Evolutionary conservation across 805 yeast genomes (phyloP), one percentile per base, ranked within the genome.

Genomic region (Danielia oregonensis): DNA sequence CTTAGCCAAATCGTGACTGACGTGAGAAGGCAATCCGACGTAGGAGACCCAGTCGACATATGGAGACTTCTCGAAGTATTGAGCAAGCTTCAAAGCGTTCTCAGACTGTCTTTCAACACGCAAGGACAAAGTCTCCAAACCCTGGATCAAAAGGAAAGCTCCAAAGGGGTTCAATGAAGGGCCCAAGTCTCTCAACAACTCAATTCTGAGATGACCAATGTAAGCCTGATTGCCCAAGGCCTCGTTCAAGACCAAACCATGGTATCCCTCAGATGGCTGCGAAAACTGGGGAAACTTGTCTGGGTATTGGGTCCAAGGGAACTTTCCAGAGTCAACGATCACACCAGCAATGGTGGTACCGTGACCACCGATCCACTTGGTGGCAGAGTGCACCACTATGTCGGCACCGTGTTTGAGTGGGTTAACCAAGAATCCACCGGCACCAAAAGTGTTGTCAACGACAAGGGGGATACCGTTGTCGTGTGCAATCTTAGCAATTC

Each of bases 281-380:
- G 88, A 81, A 59, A 88, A 84, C 62, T 88, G 96, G 36, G 97
- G 97, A 72, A 75, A 93, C 61, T 82, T 85, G 54, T 83, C 79
- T 29, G 93, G 91, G 64, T 85, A 76, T 44, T 86, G 76, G 38
- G 74, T 69, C 89, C 95, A 91, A 53, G 91, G 94, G 73, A 91
- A 91, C 32, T 84, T 89, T 48, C 97, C 96, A 24, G 88, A 78
- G 59, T 91, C 96, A 30, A 91, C 73, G 46, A 91, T 72, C 34
- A 82, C 85, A 71, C 97, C 97, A 35, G 84, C 97, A 61, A 89
- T 81, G 28, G 96, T 86, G 37, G 85, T 87, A 57, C 97, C 97
- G 57, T 89, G 97, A 40, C 97, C 97, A 44, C 95, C 95, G 48
- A 89, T 89, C 96, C 96, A 91, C 63, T 89, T 89, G 40, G 97